A percentile compares a stretch with the other conserved stretches of the same genome.
Evolutionary conservation across 2,329 filamentous ascomycete genomes (phyloP).

Genomic region (Mariannaea elegans): DNA sequence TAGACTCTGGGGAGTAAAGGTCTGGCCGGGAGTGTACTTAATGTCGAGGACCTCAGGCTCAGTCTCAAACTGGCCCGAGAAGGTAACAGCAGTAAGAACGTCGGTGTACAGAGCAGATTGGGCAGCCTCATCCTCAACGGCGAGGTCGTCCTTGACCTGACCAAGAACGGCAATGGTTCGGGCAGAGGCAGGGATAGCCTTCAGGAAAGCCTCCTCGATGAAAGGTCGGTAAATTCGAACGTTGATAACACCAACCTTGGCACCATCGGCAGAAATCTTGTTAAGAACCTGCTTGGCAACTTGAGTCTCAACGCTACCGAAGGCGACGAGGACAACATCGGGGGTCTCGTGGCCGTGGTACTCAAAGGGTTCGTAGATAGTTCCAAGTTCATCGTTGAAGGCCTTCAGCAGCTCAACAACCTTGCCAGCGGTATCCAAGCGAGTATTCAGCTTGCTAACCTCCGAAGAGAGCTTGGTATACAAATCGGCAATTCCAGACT

Average conservation of each 20-base stretch:
- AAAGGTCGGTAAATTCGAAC: constrained; percentile 96
- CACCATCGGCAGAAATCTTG: constrained; percentile 75
- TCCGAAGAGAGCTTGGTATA: constrained; percentile 74
- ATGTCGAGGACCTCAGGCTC: constrained; percentile 77
- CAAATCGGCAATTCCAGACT: constrained; percentile 71
- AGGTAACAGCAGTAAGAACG: constrained; percentile 84
- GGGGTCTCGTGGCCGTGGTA: constrained; percentile 86
- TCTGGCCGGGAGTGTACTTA: constrained; percentile 82
- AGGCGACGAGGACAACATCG: constrained; percentile 87
- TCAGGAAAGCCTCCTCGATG: constrained; percentile 91
- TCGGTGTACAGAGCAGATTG: constrained; percentile 94
- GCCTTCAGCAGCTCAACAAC: constrained; percentile 74
- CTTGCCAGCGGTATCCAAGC: constrained; percentile 77
- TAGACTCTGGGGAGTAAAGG: constrained; percentile 64
- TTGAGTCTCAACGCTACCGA: constrained; percentile 91
- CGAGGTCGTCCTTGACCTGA: constrained; percentile 79
- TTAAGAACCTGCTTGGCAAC: constrained; percentile 82
- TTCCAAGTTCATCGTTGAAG: constrained; percentile 92
- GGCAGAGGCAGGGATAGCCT: constrained; percentile 77
- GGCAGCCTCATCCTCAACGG: constrained; percentile 77
- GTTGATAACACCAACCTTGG: constrained; percentile 86
- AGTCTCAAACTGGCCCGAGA: constrained; percentile 73
- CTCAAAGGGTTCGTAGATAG: constrained; percentile 92
- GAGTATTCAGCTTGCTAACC: constrained; percentile 70
- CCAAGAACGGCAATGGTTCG: constrained; percentile 86